phyloP scores from a whole-genome alignment of 2,329 filamentous ascomycete species.

The Diaporthe sp. region DNA sequence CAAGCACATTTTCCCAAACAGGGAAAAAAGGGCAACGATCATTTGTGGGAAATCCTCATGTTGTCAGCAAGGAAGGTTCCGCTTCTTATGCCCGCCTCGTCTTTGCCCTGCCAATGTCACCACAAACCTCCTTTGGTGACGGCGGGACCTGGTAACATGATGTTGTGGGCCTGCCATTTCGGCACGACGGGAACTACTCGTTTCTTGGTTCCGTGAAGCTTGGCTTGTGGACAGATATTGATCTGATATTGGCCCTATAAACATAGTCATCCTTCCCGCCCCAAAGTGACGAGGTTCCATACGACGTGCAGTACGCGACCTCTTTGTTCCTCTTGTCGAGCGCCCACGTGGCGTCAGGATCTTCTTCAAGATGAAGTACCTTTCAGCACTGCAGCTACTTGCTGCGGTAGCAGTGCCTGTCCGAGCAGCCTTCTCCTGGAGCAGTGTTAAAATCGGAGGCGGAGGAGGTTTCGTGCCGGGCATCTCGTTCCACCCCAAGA shows the following conservation, averaged over 20 bases:
- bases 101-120: slow-evolving; percentile 9
- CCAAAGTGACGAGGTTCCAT: neutral
- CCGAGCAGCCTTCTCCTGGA: slow-evolving; percentile 49
- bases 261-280: neutral
- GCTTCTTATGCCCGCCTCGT: neutral
- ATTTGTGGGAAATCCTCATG: slow-evolving; percentile 41
- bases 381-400: slow-evolving; percentile 44
- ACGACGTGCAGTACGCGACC: neutral
- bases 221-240: slow-evolving; percentile 15
- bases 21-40: slow-evolving; percentile 3
- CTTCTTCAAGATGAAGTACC: slow-evolving; percentile 39
- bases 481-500: slow-evolving; percentile 69
- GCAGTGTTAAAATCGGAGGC: slow-evolving; percentile 61
- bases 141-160: neutral
- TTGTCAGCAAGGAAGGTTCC: neutral
- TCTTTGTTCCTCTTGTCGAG: neutral
- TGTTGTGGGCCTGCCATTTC: neutral
- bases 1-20: slow-evolving; percentile 1
- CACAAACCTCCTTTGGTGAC: slow-evolving; percentile 8
- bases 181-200: slow-evolving; percentile 7
- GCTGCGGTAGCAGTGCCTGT: slow-evolving; percentile 45
- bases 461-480: slow-evolving; percentile 70
- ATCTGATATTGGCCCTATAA: slow-evolving; percentile 24
- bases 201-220: slow-evolving; percentile 2
- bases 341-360: neutral